Conservation (phyloP, 371 early-diverging fungal genomes). For the Lichtheimia ramosa region DNA sequence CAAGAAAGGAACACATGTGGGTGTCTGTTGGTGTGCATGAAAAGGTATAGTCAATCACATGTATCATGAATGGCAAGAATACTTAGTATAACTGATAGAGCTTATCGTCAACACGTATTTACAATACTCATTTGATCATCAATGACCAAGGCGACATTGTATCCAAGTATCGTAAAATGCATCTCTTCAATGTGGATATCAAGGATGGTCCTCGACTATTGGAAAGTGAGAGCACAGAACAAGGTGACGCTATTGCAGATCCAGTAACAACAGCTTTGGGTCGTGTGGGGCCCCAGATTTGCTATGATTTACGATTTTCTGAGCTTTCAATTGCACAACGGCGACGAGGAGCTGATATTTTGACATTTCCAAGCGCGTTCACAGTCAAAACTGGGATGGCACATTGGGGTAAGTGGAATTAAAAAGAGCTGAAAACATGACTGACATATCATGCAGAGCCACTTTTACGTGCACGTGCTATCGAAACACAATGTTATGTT, state of each 20-base stretch:
- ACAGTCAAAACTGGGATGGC: constrained; percentile 81
- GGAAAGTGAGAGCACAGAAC: constrained; percentile 64
- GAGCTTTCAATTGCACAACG: constrained; percentile 65
- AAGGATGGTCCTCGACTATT: constrained; percentile 57
- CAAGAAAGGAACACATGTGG: constrained; percentile 63
- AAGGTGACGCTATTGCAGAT: constrained; percentile 50
- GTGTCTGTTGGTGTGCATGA: constrained; percentile 81
- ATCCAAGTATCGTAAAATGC: constrained; percentile 72
- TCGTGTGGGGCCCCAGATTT: constrained; percentile 66
- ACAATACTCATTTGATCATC: constrained; percentile 75
- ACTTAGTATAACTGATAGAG: constrained; percentile 1
- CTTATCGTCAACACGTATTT: constrained; percentile 25
- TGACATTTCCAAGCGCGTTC: constrained; percentile 88
- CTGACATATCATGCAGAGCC: constrained; percentile 42
- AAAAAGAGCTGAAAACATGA: not conserved
- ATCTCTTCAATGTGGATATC: constrained; percentile 79
- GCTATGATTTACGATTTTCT: constrained; percentile 87
- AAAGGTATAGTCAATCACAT: constrained; percentile 25
- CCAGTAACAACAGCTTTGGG: constrained; percentile 75
- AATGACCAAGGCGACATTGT: constrained; percentile 58
- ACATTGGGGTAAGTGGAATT: constrained; percentile 72
- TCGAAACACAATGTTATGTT: constrained; percentile 77
- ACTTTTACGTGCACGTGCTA: constrained; percentile 80
- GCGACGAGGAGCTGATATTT: constrained; percentile 65
- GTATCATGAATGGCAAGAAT: not conserved